Evolutionary conservation across 345 rosid species (phyloP), one percentile per base, ranked within the genome.

Genomic region (Arabidopsis arenosa): DNA sequence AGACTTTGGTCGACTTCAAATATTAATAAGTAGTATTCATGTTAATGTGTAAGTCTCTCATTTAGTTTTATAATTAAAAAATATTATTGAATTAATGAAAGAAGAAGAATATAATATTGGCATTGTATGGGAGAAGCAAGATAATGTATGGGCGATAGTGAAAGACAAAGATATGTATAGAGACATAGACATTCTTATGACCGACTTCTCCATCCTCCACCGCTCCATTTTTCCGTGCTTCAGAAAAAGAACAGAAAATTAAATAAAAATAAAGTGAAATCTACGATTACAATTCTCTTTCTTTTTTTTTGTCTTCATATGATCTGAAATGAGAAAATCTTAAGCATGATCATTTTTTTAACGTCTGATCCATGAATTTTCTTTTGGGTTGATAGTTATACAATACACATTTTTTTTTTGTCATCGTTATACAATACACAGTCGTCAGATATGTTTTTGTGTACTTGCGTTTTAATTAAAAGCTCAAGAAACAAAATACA

Each of bases 71-170:
- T 23, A 23, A 23, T 23, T 23, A 18, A n/a, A 23, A 28, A 28
- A 28, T 28, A 28, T 28, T 40, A 43, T 43, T 6, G n/a, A 5
- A 43, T 43, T 5, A 44, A 44, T 44, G 48, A 44, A 44, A 44
- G 48, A 43, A 43, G 47, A 43, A 43, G 15, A 43, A 23, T 23
- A 43, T 12, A 43, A 43, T 43, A 43, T 6, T 43, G 13, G 13
- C n/a, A 12, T 36, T 61, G 53, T 26, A 65, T 54, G 65, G 74
- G 65, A 36, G 51, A 6, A 14, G 52, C 8, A 63, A 69, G 30
- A 44, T 58, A 70, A 64, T 71, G 80, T 71, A 64, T 78, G 77
- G 72, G 63, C 45, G 81, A 77, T 48, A 18, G 41, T 71, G 80
- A 77, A 57, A 71, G 73, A 77, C 47, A 14, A 32, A n/a, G 48